Percentiles rank a stretch among this genome's conserved stretches.
These are phyloP conservation scores for Lyophyllum decastes DNA, from an alignment of 768 basidiomycete genomes.

Conservation along the genomic window DNA sequence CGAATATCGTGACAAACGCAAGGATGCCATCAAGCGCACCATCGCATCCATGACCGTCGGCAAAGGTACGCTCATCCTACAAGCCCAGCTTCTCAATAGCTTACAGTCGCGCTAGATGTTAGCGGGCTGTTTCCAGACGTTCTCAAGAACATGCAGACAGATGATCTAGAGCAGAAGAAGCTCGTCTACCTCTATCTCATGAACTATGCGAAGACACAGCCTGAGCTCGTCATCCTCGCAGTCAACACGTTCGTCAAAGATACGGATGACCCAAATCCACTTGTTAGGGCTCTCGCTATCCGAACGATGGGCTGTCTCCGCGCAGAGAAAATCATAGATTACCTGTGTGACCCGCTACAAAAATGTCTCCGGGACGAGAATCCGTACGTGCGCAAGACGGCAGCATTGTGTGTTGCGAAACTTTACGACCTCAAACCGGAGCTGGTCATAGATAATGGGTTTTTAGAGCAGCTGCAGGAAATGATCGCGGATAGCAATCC, in stretches of 20 bases:
- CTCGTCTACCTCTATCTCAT: slow-evolving; percentile 99
- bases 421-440: slow-evolving; percentile 97
- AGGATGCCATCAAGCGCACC: slow-evolving; percentile 97
- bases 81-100: neutral
- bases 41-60: slow-evolving; percentile 99
- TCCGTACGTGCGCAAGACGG: slow-evolving; percentile 98
- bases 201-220: slow-evolving; percentile 99
- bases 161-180: slow-evolving; percentile 99
- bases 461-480: slow-evolving; percentile 84
- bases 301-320: slow-evolving; percentile 97
- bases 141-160: slow-evolving; percentile 99
- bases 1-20: slow-evolving; percentile 91
- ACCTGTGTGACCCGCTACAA: slow-evolving; percentile 93
- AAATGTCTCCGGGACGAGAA: slow-evolving; percentile 94
- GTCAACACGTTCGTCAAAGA: slow-evolving; percentile 99
- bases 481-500: slow-evolving; percentile 97
- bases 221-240: slow-evolving; percentile 97
- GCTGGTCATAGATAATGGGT: slow-evolving; percentile 92
- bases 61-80: slow-evolving; percentile 63
- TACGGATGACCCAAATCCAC: slow-evolving; percentile 94
- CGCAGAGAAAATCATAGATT: slow-evolving; percentile 99
- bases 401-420: slow-evolving; percentile 95
- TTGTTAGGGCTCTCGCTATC: slow-evolving; percentile 94
- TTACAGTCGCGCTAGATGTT: slow-evolving; percentile 54
- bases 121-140: slow-evolving; percentile 97